Evolutionary conservation across 2,329 filamentous ascomycete genomes (phyloP), one percentile per base, ranked within the genome.

Genomic region (Cytospora paraplurivora): DNA sequence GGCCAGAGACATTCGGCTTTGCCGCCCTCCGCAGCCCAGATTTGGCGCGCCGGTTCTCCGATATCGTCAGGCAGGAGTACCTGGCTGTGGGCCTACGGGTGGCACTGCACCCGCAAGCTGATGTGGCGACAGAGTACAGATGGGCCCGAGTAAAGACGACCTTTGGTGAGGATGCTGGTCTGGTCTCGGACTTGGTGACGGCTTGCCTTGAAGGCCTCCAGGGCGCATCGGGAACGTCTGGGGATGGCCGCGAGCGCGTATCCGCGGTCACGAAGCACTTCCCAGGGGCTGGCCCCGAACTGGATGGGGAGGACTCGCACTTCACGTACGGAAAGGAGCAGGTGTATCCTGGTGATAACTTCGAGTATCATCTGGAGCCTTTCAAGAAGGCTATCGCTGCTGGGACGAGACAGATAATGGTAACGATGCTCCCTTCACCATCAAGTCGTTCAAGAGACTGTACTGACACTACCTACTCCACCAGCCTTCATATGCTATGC

Each of bases 211-310:
- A 77, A 54, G 81, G 80, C 19, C 78, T 83, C 55, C 80, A 81
- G 33, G 79, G 78, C 15, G 35, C 27, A 4, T 27, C 55, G 13
- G 34, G 51, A 6, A 49, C 50, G 38, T 37, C 51, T 3, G 57
- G 44, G 4, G 71, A 82, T n/a, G 80, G 81, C 0, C 67, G 71
- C 0, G 65, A 76, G 34, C 80, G 78, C 1, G 77, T 83, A 4
- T 77, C 76, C 1, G 80, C 81, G 0, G 77, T 82, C 1, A 82
- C 81, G 0, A 84, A 84, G 70, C 81, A 85, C 66, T 84, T 85
- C 67, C 81, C 82, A 0, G 82, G 82, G 5, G 80, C 76, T 8
- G 82, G 82, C 0, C 76, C 81, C 0, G 75, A 79, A 68, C 72
- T 81, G 62, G 72, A 80, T 54, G 82, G 82, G 21, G 79, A 83